phyloP scores from a whole-genome alignment of 176 grass and related monocot genomes.

The Aegilops speltoides region DNA sequence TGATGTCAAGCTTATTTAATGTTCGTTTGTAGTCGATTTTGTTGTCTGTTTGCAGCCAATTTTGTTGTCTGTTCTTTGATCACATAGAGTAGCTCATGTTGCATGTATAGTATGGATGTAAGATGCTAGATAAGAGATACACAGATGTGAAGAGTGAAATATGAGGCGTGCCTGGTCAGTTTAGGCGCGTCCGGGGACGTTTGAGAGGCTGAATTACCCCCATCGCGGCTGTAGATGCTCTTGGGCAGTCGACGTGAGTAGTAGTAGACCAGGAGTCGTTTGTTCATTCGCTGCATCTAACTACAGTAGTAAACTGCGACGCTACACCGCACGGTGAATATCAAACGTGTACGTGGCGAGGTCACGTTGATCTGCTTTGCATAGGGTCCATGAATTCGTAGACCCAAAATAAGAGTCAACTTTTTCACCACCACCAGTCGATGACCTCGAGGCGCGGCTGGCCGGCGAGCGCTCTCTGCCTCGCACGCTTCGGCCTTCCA shows the following conservation, averaged over 20 bases:
- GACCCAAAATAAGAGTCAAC: slow-evolving; percentile 34
- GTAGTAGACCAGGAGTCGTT: background rate
- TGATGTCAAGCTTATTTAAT: too few relatives aligned
- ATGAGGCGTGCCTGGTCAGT: too few relatives aligned
- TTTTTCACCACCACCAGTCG: background rate
- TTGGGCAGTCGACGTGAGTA: background rate
- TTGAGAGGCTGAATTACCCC: too few relatives aligned
- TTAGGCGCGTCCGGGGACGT: too few relatives aligned
- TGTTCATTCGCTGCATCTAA: background rate
- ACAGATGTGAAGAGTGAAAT: too few relatives aligned
- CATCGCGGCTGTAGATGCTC: too few relatives aligned
- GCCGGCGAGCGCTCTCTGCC: background rate
- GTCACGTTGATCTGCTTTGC: background rate
- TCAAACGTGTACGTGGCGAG: background rate
- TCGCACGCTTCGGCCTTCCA: slow-evolving; percentile 15
- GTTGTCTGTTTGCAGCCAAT: too few relatives aligned
- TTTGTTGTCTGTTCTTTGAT: too few relatives aligned
- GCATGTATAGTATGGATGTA: too few relatives aligned
- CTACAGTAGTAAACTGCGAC: background rate
- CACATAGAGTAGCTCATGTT: too few relatives aligned
- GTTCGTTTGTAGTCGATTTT: too few relatives aligned
- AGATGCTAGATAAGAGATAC: too few relatives aligned
- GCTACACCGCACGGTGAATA: background rate
- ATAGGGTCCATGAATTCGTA: background rate
- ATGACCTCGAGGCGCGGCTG: slow-evolving; percentile 7